Evolutionary conservation across 768 basidiomycete genomes (phyloP), one percentile per base, ranked within the genome.

Genomic region (Pleurotus platypus): DNA sequence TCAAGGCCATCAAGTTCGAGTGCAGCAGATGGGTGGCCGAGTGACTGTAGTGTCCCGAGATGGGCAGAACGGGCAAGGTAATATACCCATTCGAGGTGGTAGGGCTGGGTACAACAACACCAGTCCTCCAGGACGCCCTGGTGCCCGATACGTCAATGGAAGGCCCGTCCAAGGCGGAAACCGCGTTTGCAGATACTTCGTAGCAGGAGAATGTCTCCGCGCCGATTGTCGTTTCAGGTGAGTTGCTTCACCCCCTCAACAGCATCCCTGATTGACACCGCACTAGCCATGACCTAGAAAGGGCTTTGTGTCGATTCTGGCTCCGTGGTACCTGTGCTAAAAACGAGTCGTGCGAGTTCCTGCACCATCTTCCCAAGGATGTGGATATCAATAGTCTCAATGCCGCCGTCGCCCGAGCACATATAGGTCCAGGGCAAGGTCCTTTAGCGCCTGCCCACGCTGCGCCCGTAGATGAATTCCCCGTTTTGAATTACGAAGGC

Each of bases 141-240:
- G 73, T 69, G 1, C 77, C 1, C 70, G 73, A 61, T 83, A 74
- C 71, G 70, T 72, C 22, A 82, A 84, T 61, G 85, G 85, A 1
- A 80, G 87, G 12, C 80, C 84, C 24, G 73, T 70, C 0, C 74
- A 78, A 50, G 81, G 81, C 47, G 86, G 86, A 8, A 89, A 86
- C 64, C 78, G 92, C 58, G 94, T 99, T 24, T 99, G 97, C 71
- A 80, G 97, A 55, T 98, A 98, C 69, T 99, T 94, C 73, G 82
- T 99, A 22, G 92, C 93, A 5, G 97, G 97, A 13, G 95, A 98
- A 71, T 99, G 97, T 67, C 75, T 98, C 57, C 76, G 97, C 47
- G 92, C 94, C 43, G 97, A 99, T 74, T 98, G 97, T 74, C 86
- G 96, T 57, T 99, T 98, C 78, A 98, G 94, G 96, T 96, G 63